Evolutionary conservation across 2,329 filamentous ascomycete species (phyloP), one percentile per base, ranked within the genome.

Genomic region (Trichoderma atrobrunneum): DNA sequence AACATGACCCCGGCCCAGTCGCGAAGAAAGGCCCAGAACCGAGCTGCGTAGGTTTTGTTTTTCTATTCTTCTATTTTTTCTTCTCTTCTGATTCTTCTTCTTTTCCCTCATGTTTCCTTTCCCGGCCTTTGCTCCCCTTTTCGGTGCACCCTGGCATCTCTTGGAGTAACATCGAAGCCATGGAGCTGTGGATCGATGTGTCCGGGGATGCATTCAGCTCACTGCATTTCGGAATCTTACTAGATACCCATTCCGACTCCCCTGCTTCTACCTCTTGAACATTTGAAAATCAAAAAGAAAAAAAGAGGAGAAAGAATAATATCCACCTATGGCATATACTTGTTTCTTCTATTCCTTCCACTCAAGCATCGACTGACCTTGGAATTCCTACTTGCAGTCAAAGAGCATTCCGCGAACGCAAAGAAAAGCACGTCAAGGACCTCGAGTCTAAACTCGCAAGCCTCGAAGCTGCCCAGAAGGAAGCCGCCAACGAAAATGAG

Each of bases 401-500:
- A 87, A 92, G 95, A 77, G 95, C 96, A 36, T 98, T 98, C 81
- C 93, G 95, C 73, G 95, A 98, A 82, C 92, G 95, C 76, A 98
- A 98, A 82, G 95, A 98, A 81, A 92, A 91, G 72, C 95, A 97
- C 78, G 94, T 98, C 74, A 95, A 95, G 80, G 94, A 98, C 73
- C 90, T 98, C 28, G 95, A 98, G 82, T 89, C 90, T 72, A 96
- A 97, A 80, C 90, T 98, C 32, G 91, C 89, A 64, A 87, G 85
- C 63, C 89, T 98, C 36, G 92, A 97, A 79, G 89, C 90, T 73
- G 90, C 91, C 64, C 92, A 93, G 66, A 88, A 90, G 70, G 87
- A 89, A 39, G 88, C 96, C 0, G 88, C 91, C 54, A 89, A 91
- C 59, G 95, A 98, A 80, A 98, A 98, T 79, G 93, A 97, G 81